Conservation (phyloP, 2,329 filamentous ascomycete species). For the Didymella arachidicola region DNA sequence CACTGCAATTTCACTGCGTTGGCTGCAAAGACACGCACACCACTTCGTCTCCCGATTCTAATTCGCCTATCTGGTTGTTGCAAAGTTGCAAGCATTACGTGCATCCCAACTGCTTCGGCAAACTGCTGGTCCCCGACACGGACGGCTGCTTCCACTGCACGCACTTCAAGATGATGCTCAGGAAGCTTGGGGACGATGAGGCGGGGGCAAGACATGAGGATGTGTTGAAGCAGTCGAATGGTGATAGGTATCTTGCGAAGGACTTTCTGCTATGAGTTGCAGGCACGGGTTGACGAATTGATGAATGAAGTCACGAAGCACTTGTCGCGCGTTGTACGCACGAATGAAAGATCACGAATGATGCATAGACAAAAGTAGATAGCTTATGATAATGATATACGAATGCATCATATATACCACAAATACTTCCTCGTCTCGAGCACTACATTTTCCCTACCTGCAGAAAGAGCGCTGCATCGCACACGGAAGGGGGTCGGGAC, state of each 20-base stretch:
- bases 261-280: background rate
- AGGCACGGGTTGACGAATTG: background rate
- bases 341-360: background rate
- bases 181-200: background rate
- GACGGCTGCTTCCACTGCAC: slow-evolving; percentile 1
- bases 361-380: background rate
- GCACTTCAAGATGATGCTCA: background rate
- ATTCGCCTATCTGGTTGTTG: background rate
- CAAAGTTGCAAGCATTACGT: slow-evolving; percentile 5
- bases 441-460: no score
- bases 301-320: background rate
- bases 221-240: background rate
- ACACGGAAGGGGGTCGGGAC: background rate
- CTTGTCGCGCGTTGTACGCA: background rate
- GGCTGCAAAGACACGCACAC: slow-evolving; percentile 3
- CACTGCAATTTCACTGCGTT: background rate
- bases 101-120: background rate
- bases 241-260: background rate
- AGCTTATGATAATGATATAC: background rate
- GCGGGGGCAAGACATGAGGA: background rate
- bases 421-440: no score
- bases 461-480: no score
- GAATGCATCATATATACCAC: no score
- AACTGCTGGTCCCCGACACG: background rate
- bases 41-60: background rate